Percentiles rank a stretch among this genome's conserved stretches.
Conservation (phyloP, 306 rosid species). For the Sesbania bispinosa region DNA sequence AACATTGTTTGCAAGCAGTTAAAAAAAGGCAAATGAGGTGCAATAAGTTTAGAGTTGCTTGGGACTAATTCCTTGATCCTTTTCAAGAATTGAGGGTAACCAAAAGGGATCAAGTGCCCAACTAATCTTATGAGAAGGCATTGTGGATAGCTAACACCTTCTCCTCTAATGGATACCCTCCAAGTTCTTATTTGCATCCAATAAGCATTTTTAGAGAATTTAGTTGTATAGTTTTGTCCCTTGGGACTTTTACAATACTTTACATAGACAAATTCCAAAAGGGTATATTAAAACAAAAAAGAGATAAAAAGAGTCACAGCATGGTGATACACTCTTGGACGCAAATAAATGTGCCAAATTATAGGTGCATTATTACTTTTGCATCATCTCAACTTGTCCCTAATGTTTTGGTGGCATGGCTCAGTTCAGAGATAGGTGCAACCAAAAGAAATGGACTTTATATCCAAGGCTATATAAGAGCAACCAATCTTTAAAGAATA, state of each 20-base stretch:
- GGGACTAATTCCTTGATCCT: neutral
- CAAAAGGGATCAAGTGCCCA: conserved; percentile 7
- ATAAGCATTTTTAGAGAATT: conserved; percentile 17
- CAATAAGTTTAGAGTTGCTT: neutral
- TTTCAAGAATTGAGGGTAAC: conserved; percentile 11
- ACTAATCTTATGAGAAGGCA: conserved; percentile 15
- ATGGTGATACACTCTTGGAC: conserved; percentile 1
- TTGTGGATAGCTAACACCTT: neutral
- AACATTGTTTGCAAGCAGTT: conserved; percentile 1
- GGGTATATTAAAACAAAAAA: neutral
- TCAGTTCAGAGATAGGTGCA: neutral
- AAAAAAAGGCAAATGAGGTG: neutral
- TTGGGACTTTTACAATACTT: neutral
- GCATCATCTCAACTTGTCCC: conserved; percentile 11
- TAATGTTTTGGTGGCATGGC: conserved; percentile 7
- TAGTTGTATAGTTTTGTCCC: conserved; percentile 34
- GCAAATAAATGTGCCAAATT: conserved; percentile 24
- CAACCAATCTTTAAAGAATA: neutral
- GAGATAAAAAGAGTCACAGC: neutral
- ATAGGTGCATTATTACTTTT: conserved; percentile 19
- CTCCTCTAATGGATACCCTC: conserved; percentile 11
- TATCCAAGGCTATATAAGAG: conserved; percentile 8
- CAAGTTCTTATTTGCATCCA: conserved; percentile 8
- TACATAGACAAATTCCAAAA: neutral
- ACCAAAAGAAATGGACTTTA: neutral